phyloP scores from a whole-genome alignment of 1,284 basidiomycete genomes.

The Ceratobasidium papillatum region DNA sequence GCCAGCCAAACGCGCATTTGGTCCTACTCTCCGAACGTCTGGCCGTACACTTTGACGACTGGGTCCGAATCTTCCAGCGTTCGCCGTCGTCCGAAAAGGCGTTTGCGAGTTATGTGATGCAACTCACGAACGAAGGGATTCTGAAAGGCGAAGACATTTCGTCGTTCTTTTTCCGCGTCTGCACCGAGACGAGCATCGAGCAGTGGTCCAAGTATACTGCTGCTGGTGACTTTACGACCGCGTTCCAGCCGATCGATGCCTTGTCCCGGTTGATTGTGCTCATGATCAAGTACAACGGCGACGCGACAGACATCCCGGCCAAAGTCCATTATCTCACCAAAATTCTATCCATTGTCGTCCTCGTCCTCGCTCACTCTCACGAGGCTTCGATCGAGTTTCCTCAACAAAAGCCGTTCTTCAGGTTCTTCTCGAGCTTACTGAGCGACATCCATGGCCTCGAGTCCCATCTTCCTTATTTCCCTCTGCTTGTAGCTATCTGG shows the following conservation, averaged over 20 bases:
- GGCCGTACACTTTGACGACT: conserved; percentile 62
- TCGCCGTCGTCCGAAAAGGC: conserved; percentile 91
- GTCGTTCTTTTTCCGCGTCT: conserved; percentile 98
- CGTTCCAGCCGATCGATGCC: conserved; percentile 94
- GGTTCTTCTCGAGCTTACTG: conserved; percentile 96
- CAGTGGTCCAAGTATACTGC: conserved; percentile 89
- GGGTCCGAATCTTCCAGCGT: conserved; percentile 94
- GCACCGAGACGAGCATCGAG: conserved; percentile 93
- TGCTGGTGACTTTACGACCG: conserved; percentile 76
- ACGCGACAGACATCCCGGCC: conserved; percentile 91
- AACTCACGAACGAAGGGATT: conserved; percentile 95
- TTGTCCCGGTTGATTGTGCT: conserved; percentile 95
- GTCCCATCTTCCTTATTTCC: conserved; percentile 86
- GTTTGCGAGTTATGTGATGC: conserved; percentile 97
- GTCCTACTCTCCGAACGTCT: conserved; percentile 59
- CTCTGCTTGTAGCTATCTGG: conserved; percentile 89
- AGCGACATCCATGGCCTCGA: conserved; percentile 91
- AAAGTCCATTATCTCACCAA: conserved; percentile 98
- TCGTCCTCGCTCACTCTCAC: conserved; percentile 94
- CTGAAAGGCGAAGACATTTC: conserved; percentile 96
- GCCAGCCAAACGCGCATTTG: conserved; percentile 49
- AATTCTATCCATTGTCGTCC: conserved; percentile 95
- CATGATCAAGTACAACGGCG: conserved; percentile 99
- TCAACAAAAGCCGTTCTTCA: conserved; percentile 97
- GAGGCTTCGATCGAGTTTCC: conserved; percentile 88